Evolutionary conservation across 768 basidiomycete species (phyloP), one percentile per base, ranked within the genome.

Genomic region (Leccinum broughii): DNA sequence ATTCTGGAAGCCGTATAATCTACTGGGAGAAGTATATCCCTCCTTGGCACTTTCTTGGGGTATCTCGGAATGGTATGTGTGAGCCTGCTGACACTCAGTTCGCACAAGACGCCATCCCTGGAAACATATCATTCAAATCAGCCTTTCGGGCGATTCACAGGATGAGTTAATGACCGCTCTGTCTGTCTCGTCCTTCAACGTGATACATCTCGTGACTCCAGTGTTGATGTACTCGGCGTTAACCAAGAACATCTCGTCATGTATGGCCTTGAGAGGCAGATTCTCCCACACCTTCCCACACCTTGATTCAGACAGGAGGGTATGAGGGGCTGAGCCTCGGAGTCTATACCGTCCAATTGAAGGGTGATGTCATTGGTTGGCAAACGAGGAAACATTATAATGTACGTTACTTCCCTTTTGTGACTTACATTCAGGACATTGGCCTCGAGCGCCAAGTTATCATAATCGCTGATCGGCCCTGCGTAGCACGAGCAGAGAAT

Each of bases 11-110:
- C n/a, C 61, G 58, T 11, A 41, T 77, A 17, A 58, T 76, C 20
- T 78, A 76, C 44, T 78, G 77, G 77, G 77, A 76, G 62, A 78
- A 75, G 3, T 78, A 77, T 57, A 74, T 76, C 61, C 76, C 77
- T 6, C 77, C 77, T 2, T 62, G 72, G 41, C 75, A 77, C 60
- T 55, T 78, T 14, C 72, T 78, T 22, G 75, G 64, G 6, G 55
- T 75, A 10, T 62, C 58, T 6, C 61, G 57, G 54, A 50, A 35
- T 56, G 72, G 76, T 75, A 57, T 2, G 63, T 50, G 37, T 7
- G 48, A 15, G 9, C 8, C 14, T 20, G 50, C 11, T 51, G 6
- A 28, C 49, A 22, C 63, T 62, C 46, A 65, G 4, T 26, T 37
- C 34, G 7, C 28, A 30, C 8, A 30, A 77, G 77, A 76, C 28